phyloP scores from a whole-genome alignment of 2,329 filamentous ascomycete species.

The Fusarium sp. region DNA sequence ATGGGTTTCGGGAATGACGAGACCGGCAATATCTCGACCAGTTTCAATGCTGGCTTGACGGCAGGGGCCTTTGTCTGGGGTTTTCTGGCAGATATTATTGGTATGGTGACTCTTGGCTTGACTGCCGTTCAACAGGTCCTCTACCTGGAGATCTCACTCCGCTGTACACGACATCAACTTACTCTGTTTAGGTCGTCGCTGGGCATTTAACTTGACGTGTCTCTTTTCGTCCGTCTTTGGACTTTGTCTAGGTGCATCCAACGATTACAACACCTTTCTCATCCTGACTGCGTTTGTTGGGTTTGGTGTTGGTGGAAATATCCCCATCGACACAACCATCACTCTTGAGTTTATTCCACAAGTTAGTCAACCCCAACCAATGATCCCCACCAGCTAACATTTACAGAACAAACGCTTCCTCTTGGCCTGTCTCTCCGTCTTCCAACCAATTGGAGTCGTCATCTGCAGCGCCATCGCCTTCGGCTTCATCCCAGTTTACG shows the following conservation, averaged over 20 bases:
- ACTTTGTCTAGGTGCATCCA: constrained; percentile 63
- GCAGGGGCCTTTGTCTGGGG: constrained; percentile 70
- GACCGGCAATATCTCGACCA: constrained; percentile 64
- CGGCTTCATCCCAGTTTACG: constrained; percentile 64
- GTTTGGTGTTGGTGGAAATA: constrained; percentile 66
- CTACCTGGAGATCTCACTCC: not conserved
- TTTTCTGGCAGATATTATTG: constrained; percentile 64
- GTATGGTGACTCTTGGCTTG: constrained; percentile 35
- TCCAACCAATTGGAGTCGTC: constrained; percentile 68
- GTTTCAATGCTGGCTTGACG: constrained; percentile 67
- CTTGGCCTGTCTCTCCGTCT: constrained; percentile 65
- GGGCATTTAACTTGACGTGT: constrained; percentile 70
- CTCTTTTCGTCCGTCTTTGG: constrained; percentile 68
- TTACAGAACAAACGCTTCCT: constrained; percentile 61
- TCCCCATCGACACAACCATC: constrained; percentile 68
- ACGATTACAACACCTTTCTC: constrained; percentile 64
- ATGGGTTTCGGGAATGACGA: constrained; percentile 61
- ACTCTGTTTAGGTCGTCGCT: constrained; percentile 57
- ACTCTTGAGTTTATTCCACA: constrained; percentile 68
- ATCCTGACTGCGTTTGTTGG: constrained; percentile 67
- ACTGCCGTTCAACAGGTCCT: constrained; percentile 2
- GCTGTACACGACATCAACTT: accelerated
- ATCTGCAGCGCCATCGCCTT: constrained; percentile 65
- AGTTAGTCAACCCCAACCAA: constrained; percentile 22
- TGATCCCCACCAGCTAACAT: accelerated